phyloP scores from a whole-genome alignment of 345 rosid species.

The Ricinus communis region DNA sequence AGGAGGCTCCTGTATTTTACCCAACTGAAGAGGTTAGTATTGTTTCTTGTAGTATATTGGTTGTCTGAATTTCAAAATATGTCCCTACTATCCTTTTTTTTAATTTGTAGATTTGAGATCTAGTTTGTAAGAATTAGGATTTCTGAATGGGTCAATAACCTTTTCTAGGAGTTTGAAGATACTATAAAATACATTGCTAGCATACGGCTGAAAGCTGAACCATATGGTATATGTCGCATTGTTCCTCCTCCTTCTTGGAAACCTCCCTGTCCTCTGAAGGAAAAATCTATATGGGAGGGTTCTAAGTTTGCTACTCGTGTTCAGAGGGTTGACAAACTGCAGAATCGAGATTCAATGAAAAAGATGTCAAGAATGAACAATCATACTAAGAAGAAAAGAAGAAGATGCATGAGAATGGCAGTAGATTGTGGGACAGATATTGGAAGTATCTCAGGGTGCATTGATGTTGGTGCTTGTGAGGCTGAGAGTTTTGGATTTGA shows the following conservation, averaged over 20 bases:
- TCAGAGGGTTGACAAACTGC: constrained; percentile 95
- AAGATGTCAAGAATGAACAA: constrained; percentile 54
- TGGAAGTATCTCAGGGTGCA: constrained; percentile 39
- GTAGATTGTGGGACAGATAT: constrained; percentile 47
- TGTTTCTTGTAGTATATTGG: constrained; percentile 22
- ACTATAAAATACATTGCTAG: constrained; percentile 79
- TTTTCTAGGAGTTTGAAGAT: constrained; percentile 90
- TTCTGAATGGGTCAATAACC: constrained; percentile 24
- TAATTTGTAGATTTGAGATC: constrained; percentile 2
- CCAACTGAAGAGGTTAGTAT: constrained; percentile 85
- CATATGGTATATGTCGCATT: constrained; percentile 93
- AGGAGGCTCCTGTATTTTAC: constrained; percentile 86
- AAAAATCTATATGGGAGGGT: constrained; percentile 67
- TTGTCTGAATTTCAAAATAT: constrained; percentile 10
- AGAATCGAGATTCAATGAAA: constrained; percentile 79
- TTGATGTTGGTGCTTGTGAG: constrained; percentile 45
- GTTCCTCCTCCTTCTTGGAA: constrained; percentile 98
- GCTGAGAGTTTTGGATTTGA: constrained; percentile 91
- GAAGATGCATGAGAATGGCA: constrained; percentile 66
- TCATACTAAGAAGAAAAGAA: constrained; percentile 66
- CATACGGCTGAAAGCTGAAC: constrained; percentile 82
- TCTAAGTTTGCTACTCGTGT: constrained; percentile 86
- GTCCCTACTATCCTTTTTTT: constrained; percentile 1
- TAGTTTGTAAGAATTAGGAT: constrained; percentile 5
- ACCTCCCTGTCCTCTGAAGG: constrained; percentile 89